Conservation (phyloP, 2,329 filamentous ascomycete species). For the Boeremia lycopersici region DNA sequence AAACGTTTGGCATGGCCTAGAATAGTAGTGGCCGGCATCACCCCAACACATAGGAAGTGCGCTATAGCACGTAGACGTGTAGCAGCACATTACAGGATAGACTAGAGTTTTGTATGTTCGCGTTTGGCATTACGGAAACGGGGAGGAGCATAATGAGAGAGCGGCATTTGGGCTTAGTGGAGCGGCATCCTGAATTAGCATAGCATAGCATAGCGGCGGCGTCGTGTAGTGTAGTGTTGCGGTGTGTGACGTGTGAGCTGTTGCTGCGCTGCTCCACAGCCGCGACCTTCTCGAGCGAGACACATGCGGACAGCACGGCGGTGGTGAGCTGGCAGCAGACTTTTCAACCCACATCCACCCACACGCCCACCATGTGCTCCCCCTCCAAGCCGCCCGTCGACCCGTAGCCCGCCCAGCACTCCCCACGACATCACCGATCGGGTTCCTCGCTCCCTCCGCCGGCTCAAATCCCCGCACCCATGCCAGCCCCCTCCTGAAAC, state of each 20-base stretch:
- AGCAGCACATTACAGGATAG: constrained; percentile 19
- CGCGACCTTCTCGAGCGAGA: neutral
- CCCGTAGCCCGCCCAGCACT: too few relatives aligned
- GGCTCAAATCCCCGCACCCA: constrained; percentile 3
- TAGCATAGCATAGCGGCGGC: constrained; percentile 19
- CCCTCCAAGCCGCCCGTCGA: too few relatives aligned
- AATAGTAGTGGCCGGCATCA: constrained; percentile 22
- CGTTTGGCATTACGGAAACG: constrained; percentile 4
- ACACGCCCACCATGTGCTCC: neutral
- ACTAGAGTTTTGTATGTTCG: constrained; percentile 16
- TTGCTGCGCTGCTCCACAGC: neutral
- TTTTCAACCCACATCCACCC: neutral
- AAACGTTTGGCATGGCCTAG: constrained; percentile 36
- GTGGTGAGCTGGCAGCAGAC: neutral
- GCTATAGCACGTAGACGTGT: constrained; percentile 14
- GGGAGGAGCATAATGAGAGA: constrained; percentile 5
- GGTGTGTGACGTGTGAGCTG: constrained; percentile 6
- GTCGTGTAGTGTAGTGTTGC: constrained; percentile 14
- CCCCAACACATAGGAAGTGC: constrained; percentile 14
- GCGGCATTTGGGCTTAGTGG: constrained; percentile 1
- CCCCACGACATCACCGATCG: neutral
- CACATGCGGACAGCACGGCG: neutral
- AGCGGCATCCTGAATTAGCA: neutral
- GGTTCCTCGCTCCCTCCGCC: neutral
- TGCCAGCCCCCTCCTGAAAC: constrained; percentile 11